Base-by-base conservation (phyloP, 2,329 filamentous ascomycete genomes). In the Colletotrichum sp. region DNA sequence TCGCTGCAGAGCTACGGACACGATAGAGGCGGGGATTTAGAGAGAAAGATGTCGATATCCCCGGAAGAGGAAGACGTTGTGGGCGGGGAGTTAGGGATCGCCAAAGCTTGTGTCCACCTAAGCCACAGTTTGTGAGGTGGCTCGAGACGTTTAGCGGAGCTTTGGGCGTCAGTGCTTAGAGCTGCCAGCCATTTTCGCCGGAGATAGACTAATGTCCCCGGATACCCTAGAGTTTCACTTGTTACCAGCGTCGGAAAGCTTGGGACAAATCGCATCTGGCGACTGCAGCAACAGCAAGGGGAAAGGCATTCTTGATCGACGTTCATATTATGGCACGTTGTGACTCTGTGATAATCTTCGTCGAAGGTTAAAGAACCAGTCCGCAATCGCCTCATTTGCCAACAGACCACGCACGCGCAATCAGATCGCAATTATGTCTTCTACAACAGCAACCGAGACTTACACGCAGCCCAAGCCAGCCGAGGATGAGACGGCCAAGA, bases 11-110 rank as follows among this genome's bases (percentile, higher is more conserved):
- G 32, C 24, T 26, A 15, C 21, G n/a, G 24, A 18, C 21, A 36
- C 55, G 69, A 24, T 72, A 16, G 16, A 24, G 44, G 59, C 73
- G 73, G 73, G 73, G 73, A 76, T 72, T 73, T 73, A 73, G 69
- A 76, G 55, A 63, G 59, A 21, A 64, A 68, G 64, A 64, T 24
- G 63, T 39, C 26, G 21, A 49, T 67, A 71, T 73, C 63, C 57
- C 70, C 63, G 57, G 57, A 30, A 26, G 36, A 12, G 39, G 28
- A 12, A 32, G 28, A 34, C 44, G 15, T 32, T n/a, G 57, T 28
- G 24, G 16, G n/a, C 73, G 73, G 73, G 73, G 73, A 68, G n/a
- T 59, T 73, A 76, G 70, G 73, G 57, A 49, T 36, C 18, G 21
- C 15, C 21, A 30, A 57, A 39, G 21, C n/a, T 60, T 60, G 39